Base-by-base conservation (phyloP, 306 rosid genomes). In the Rosa persica region DNA sequence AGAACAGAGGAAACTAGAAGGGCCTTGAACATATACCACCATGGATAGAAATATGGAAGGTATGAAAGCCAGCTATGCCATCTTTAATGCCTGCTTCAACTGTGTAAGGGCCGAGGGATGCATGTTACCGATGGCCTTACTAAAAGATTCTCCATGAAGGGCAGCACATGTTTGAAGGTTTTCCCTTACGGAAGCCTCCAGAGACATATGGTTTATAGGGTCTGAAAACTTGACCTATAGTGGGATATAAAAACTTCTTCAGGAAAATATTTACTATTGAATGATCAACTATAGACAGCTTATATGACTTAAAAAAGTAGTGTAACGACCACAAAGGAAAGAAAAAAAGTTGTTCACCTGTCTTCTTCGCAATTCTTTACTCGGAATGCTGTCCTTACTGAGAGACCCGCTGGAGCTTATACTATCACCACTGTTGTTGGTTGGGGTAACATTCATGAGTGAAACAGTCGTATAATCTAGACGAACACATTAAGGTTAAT, bases 141-240 rank as follows among this genome's bases (percentile, higher is more conserved):
- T 89, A 78, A 95, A 95, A n/a, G 95, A 83, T 83, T 95, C 98
- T 44, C 98, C 98, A 79, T 95, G 97, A 82, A 90, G 91, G 57
- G 91, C 85, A 65, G 96, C 89, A 80, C 97, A 92, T 6, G 97
- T 92, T 76, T 91, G 98, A 76, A 95, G 93, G 82, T 95, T 95
- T 73, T 91, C 98, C 75, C 86, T 88, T 77, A 92, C 93, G 51
- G 91, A 92, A 46, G 88, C 86, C 90, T 95, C 98, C 23, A 95
- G 83, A 19, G 93, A 89, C 76, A 95, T 66, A 75, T 89, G 94
- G 86, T 95, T 87, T 80, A 95, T 88, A n/a, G 90, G 93, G 73
- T 95, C 98, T 25, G 96, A 89, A 70, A 76, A 52, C 87, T 95
- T 95, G 87, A 95, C 89, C 98, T 95, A 78, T 30, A 76, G 36